These are phyloP conservation scores for Tephrocybe sp. DNA, from an alignment of 768 basidiomycete genomes.

Conservation along the genomic window DNA sequence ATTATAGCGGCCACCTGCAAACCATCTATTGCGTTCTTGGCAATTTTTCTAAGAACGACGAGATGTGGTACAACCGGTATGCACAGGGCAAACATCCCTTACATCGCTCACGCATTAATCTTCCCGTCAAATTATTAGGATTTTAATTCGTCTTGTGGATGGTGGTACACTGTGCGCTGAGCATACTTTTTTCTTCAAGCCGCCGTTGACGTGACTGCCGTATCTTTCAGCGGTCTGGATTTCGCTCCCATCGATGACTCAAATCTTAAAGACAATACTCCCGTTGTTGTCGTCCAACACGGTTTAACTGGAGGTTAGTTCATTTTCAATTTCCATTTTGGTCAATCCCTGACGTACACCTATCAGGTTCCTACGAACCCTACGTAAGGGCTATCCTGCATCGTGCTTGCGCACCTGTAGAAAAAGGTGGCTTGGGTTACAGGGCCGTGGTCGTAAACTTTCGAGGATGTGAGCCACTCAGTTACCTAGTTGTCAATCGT, in stretches of 20 bases:
- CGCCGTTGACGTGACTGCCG: not conserved
- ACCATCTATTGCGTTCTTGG: slow-evolving; percentile 61
- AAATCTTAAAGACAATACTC: slow-evolving; percentile 37
- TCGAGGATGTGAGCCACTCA: slow-evolving; percentile 69
- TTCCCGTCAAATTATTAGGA: too few relatives aligned
- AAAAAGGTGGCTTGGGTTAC: slow-evolving; percentile 87
- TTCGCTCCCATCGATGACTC: slow-evolving; percentile 51
- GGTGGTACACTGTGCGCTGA: slow-evolving; percentile 62
- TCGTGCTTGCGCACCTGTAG: slow-evolving; percentile 66
- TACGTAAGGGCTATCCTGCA: slow-evolving; percentile 85
- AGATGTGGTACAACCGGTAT: slow-evolving; percentile 56
- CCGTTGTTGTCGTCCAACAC: slow-evolving; percentile 59
- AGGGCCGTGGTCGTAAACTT: slow-evolving; percentile 91
- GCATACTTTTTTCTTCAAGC: not conserved
- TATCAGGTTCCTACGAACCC: slow-evolving; percentile 82
- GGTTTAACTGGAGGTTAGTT: slow-evolving; percentile 51
- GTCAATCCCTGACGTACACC: slow-evolving; percentile 4
- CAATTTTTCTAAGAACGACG: slow-evolving; percentile 58
- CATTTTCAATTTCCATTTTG: not conserved
- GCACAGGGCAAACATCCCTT: too few relatives aligned
- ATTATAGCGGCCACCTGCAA: slow-evolving; percentile 59
- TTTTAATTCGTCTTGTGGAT: slow-evolving; percentile 50
- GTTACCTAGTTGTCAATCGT: slow-evolving; percentile 11
- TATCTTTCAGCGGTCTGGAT: slow-evolving; percentile 55
- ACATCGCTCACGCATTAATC: too few relatives aligned